phyloP scores from a whole-genome alignment of 2,329 filamentous ascomycete species.

The Ophiobolus disseminans region DNA sequence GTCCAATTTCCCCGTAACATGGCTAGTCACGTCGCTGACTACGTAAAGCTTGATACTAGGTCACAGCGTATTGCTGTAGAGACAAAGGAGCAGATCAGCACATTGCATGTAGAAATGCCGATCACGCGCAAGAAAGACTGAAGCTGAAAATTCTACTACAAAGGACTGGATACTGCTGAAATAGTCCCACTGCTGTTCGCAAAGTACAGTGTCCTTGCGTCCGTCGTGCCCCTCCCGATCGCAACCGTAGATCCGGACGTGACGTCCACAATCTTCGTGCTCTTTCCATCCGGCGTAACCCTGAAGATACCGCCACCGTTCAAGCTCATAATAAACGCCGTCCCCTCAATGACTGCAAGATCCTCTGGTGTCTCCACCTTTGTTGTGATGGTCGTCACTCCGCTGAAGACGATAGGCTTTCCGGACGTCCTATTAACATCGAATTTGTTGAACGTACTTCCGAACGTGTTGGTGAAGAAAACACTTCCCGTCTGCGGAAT shows the following conservation, averaged over 20 bases:
- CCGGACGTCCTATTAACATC: not conserved
- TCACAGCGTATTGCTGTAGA: not conserved
- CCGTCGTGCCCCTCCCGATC: not conserved
- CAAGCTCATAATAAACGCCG: conserved; percentile 2
- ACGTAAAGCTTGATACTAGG: conserved; percentile 1
- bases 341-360: not conserved
- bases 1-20: conserved; percentile 3
- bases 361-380: not conserved
- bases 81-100: not conserved
- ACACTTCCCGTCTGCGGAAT: too few species aligned
- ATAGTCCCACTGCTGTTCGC: not conserved
- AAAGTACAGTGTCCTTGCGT: not conserved
- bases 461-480: conserved; percentile 4
- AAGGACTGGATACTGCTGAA: not conserved
- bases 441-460: not conserved
- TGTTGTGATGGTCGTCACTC: not conserved
- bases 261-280: not conserved
- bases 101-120: not conserved
- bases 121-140: not conserved
- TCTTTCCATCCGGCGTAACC: conserved; percentile 1
- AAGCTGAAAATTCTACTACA: not conserved
- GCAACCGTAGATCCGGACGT: conserved; percentile 1
- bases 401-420: not conserved
- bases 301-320: not conserved
- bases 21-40: not conserved